Evolutionary conservation across 2,329 filamentous ascomycete species (phyloP).

Genomic region (Colletotrichum magnum): DNA sequence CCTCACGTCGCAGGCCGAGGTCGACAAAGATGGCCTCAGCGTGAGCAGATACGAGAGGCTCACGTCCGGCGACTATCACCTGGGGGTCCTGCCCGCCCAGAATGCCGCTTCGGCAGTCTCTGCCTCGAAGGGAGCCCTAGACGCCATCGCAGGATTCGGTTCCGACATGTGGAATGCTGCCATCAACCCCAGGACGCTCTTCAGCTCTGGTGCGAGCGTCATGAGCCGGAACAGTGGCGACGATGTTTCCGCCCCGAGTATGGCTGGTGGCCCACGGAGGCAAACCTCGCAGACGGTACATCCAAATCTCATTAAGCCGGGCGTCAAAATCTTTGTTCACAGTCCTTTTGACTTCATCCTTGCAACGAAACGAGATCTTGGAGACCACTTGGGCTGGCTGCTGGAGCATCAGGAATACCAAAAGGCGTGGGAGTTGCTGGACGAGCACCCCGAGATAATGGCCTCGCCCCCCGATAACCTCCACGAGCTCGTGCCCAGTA

Average conservation of each 20-base stretch:
- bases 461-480: slow-evolving; percentile 56
- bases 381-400: slow-evolving; percentile 90
- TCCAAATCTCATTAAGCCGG: slow-evolving; percentile 68
- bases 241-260: slow-evolving; percentile 63
- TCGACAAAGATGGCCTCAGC: slow-evolving; percentile 88
- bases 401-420: slow-evolving; percentile 85
- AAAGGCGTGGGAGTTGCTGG: slow-evolving; percentile 89
- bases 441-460: slow-evolving; percentile 86
- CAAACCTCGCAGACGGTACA: slow-evolving; percentile 53
- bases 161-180: slow-evolving; percentile 92
- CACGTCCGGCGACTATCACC: slow-evolving; percentile 91
- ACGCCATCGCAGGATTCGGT: slow-evolving; percentile 79
- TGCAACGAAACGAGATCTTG: slow-evolving; percentile 86
- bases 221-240: slow-evolving; percentile 73
- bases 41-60: slow-evolving; percentile 90
- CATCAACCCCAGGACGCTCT: slow-evolving; percentile 87
- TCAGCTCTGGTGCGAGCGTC: slow-evolving; percentile 88
- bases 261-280: slow-evolving; percentile 50
- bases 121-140: slow-evolving; percentile 80
- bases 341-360: slow-evolving; percentile 98
- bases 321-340: slow-evolving; percentile 88
- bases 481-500: slow-evolving; percentile 56
- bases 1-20: slow-evolving; percentile 85
- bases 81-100: slow-evolving; percentile 84
- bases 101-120: slow-evolving; percentile 74